Percentiles rank a stretch among this genome's conserved stretches.
Evolutionary conservation across 345 rosid species (phyloP).

Genomic region (Brassica nigra): DNA sequence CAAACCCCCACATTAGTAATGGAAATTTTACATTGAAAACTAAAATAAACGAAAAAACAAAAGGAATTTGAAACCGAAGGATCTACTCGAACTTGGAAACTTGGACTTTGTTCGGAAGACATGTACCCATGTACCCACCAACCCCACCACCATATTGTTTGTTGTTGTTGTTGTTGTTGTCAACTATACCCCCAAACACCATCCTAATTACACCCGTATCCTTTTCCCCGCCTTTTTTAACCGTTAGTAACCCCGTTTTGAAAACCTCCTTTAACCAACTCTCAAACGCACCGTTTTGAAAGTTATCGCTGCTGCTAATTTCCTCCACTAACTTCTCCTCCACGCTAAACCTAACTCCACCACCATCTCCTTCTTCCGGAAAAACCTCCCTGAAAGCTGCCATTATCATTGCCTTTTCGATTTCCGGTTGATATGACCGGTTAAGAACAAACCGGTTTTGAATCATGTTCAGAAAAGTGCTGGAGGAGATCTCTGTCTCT

Average conservation of each 20-base stretch:
- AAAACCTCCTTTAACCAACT: slow-evolving; percentile 77
- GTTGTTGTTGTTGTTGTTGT: slow-evolving; percentile 33
- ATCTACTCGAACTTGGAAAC: slow-evolving; percentile 43
- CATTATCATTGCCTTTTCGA: slow-evolving; percentile 40
- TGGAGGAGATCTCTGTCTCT: slow-evolving; percentile 30
- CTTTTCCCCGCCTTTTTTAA: slow-evolving; percentile 40
- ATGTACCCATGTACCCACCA: slow-evolving; percentile 47
- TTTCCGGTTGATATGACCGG: slow-evolving; percentile 38
- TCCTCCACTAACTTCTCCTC: slow-evolving; percentile 69
- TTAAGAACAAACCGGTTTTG: slow-evolving; percentile 57
- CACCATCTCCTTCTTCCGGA: slow-evolving; percentile 43
- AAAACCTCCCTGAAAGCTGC: slow-evolving; percentile 48
- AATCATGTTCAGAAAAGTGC: slow-evolving; percentile 57
- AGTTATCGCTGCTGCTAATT: slow-evolving; percentile 37
- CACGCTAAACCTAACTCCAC: slow-evolving; percentile 56
- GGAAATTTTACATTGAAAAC: slow-evolving; percentile 41
- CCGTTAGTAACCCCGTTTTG: slow-evolving; percentile 51
- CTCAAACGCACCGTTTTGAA: slow-evolving; percentile 55
- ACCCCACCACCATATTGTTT: slow-evolving; percentile 39
- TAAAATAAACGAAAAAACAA: not conserved
- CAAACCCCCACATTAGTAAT: slow-evolving; percentile 46
- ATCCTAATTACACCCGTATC: slow-evolving; percentile 49
- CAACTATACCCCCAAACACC: slow-evolving; percentile 48
- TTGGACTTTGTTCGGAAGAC: slow-evolving; percentile 50
- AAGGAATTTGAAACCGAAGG: slow-evolving; percentile 5